Percentiles rank a stretch among this genome's conserved stretches.
These are phyloP conservation scores for Babesia sp. DNA, from an alignment of 169 alveolate species.

Conservation along the genomic window DNA sequence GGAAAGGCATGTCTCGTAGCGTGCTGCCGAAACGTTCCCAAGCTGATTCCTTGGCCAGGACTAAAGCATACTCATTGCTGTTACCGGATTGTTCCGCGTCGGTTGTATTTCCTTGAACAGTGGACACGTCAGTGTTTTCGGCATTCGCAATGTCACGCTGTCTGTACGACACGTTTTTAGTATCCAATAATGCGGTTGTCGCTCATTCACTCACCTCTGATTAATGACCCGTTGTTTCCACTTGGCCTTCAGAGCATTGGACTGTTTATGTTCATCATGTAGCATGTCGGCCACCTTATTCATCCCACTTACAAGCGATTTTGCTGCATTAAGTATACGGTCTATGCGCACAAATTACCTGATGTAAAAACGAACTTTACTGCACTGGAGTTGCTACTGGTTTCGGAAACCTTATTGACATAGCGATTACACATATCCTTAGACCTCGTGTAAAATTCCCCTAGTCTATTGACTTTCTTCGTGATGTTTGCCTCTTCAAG, in stretches of 20 bases:
- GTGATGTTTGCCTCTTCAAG: constrained; percentile 69
- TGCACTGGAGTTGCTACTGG: constrained; percentile 43
- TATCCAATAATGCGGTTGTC: not conserved
- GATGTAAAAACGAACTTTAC: constrained; percentile 39
- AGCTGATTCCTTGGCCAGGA: constrained; percentile 76
- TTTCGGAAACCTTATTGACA: constrained; percentile 47
- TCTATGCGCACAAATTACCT: constrained; percentile 9
- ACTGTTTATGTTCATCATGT: constrained; percentile 47
- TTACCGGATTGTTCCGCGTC: not conserved
- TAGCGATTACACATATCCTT: constrained; percentile 34
- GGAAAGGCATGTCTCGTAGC: constrained; percentile 86
- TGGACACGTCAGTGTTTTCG: not conserved
- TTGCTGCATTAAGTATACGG: constrained; percentile 19
- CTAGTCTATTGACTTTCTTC: constrained; percentile 60
- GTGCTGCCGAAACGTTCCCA: constrained; percentile 85
- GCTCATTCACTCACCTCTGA: constrained; percentile 6
- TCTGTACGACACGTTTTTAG: not conserved
- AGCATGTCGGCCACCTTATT: constrained; percentile 68
- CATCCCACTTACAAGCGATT: constrained; percentile 58
- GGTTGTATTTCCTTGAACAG: not conserved
- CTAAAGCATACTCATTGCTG: constrained; percentile 60
- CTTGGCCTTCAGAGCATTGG: constrained; percentile 29
- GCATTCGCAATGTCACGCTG: not conserved
- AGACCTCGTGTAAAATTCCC: constrained; percentile 47
- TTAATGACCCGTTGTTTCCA: constrained; percentile 39